Base-by-base conservation (phyloP, 2,329 filamentous ascomycete genomes). In the Xylariaceae sp. region DNA sequence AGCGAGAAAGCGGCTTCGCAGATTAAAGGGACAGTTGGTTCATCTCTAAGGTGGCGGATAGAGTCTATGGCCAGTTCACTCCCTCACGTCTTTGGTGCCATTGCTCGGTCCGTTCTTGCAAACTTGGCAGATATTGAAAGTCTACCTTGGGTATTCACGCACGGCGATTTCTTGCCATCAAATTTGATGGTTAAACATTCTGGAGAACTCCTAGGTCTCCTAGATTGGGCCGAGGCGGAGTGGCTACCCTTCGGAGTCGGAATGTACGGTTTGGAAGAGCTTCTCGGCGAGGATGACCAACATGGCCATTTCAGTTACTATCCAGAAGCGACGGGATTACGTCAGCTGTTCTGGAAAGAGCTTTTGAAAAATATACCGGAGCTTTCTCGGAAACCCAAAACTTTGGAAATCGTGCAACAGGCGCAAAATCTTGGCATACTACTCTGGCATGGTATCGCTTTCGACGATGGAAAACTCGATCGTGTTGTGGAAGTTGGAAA, bases 191-290 rank as follows among this genome's bases (percentile, higher is more conserved):
- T 82, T 0, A 55, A 64, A 0, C 44, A 61, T 1, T 68, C 68
- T 0, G 76, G 74, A 42, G 44, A 54, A 3, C 56, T 84, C 6
- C 67, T 57, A 0, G 82, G 80, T 1, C 47, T 85, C 1, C 68
- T 85, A 0, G 82, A 85, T 56, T 85, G 81, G 82, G 77, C 78
- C 0, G 82, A 85, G 56, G 79, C 75, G 0, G 80, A 84, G 56
- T 72, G 67, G 48, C 58, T 83, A 7, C 80, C 80, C 0, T 80
- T 82, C 53, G 82, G 81, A 0, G 67, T 76, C 3, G 75, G 74
- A 21, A 60, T 83, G 35, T 84, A 83, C 53, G 80, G 80, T 0
- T 60, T 84, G 0, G 80, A 85, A 56, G 73, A 80, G 59, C 56
- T 84, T 1, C 64, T 85, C 1, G 79, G 80, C 1, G 65, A 68